Evolutionary conservation across 352 stramenopile species (phyloP).

Genomic region (Globisporangium perplexum): DNA sequence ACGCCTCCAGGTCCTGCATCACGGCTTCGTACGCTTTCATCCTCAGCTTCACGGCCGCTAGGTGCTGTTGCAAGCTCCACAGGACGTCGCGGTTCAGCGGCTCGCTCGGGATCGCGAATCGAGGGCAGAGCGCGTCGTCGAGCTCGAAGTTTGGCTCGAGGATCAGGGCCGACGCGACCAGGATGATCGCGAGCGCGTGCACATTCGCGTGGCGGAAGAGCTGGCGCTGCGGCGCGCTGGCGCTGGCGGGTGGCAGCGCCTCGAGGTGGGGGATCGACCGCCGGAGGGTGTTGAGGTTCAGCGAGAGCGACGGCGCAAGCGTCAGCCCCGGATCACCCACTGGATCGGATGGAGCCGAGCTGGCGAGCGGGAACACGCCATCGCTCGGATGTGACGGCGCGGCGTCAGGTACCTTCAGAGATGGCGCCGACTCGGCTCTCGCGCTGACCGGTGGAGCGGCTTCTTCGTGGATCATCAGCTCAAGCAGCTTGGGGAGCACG

Average conservation of each 20-base stretch:
- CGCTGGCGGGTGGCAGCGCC: neutral
- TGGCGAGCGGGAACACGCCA: neutral
- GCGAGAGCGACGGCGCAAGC: neutral
- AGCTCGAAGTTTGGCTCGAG: constrained; percentile 30
- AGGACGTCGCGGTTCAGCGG: constrained; percentile 23
- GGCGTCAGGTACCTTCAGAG: neutral
- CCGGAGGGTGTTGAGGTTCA: constrained; percentile 7
- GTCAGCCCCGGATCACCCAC: neutral
- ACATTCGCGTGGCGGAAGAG: constrained; percentile 13
- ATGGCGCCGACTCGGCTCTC: too few relatives aligned
- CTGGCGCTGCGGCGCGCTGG: too few relatives aligned
- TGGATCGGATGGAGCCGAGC: neutral
- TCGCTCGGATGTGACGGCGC: neutral
- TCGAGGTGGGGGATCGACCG: constrained; percentile 4
- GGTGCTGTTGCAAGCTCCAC: constrained; percentile 38
- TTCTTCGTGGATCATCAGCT: constrained; percentile 14
- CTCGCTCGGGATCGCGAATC: constrained; percentile 20
- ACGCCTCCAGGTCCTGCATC: constrained; percentile 25
- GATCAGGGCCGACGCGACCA: constrained; percentile 26
- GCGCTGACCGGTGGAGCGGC: neutral
- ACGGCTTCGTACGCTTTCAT: constrained; percentile 22
- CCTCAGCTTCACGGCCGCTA: constrained; percentile 10
- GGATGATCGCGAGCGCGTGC: constrained; percentile 23
- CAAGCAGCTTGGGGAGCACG: constrained; percentile 18
- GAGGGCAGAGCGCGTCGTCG: constrained; percentile 27